Evolutionary conservation across 2,329 filamentous ascomycete species (phyloP), one percentile per base, ranked within the genome.

Genomic region (Monilinia vaccinii-corymbosi): DNA sequence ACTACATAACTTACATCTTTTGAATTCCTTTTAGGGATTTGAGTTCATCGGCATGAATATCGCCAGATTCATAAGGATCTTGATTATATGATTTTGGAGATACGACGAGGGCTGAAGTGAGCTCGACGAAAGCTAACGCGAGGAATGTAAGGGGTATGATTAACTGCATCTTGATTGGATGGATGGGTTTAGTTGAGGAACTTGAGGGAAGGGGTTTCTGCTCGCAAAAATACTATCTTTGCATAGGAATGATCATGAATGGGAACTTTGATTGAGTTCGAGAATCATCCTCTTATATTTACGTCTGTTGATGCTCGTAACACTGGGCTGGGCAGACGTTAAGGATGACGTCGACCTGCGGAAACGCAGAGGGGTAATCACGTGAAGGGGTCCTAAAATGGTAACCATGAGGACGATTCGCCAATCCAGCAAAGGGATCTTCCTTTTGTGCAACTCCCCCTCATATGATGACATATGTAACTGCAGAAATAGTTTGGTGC

Each of bases 301-400:
- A 53, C 9, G n/a, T 44, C 14, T 31, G 38, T 10, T 36, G 11
- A 42, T 28, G n/a, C 4, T 31, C 42, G 11, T 18, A 23, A 21
- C 50, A 21, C n/a, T 8, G 13, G 38, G 28, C 51, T 55, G 51
- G 51, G 51, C 51, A 55, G 25, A 55, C 38, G 51, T 44, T 23
- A 25, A 21, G 25, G 28, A 34, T 55, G 51, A 55, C 51, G 51
- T 55, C 51, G 25, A 11, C 38, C 8, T 51, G 28, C 40, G n/a
- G 25, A 34, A 32, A 55, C 18, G 13, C n/a, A 34, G n/a, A 55
- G 51, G 38, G 51, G 38, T 44, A 55, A 55, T 55, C 51, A 55
- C 51, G 51, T 55, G 51, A 44, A 44, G 40, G 32, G 1, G 2
- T 16, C 38, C 9, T 8, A 6, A 18, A 53, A 18, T 18, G 28